Evolutionary conservation across 495 filamentous ascomycete species (phyloP).

Genomic region (Neurospora tetraspora): DNA sequence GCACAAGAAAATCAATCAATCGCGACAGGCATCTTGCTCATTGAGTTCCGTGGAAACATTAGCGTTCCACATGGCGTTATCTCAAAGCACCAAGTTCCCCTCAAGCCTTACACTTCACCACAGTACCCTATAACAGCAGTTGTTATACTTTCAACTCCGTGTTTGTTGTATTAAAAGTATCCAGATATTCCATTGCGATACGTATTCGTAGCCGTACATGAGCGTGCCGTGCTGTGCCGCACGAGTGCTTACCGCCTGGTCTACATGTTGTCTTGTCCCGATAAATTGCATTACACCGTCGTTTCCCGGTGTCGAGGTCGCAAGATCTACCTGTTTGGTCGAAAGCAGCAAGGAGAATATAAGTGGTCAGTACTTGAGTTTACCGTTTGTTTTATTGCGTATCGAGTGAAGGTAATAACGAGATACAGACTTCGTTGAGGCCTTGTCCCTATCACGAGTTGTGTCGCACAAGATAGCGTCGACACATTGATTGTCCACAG

Average conservation of each 20-base stretch:
- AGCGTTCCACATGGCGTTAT: neutral
- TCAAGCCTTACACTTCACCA: neutral
- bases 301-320: neutral
- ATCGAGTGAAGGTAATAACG: neutral
- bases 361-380: neutral
- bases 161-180: neutral
- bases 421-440: neutral
- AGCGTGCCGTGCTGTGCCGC: neutral
- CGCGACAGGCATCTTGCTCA: neutral
- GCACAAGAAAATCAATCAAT: neutral
- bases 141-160: neutral
- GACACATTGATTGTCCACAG: neutral
- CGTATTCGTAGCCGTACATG: neutral
- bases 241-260: neutral
- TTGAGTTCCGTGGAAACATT: neutral
- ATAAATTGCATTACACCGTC: neutral
- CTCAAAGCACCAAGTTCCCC: neutral
- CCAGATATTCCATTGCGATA: neutral
- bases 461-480: neutral
- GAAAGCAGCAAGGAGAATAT: neutral
- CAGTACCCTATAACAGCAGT: neutral
- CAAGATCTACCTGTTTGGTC: neutral
- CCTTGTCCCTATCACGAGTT: neutral
- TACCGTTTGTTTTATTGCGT: neutral
- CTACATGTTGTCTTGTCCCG: neutral